Evolutionary conservation across 768 basidiomycete genomes (phyloP).

Genomic region (Melanogaster broomeanus): DNA sequence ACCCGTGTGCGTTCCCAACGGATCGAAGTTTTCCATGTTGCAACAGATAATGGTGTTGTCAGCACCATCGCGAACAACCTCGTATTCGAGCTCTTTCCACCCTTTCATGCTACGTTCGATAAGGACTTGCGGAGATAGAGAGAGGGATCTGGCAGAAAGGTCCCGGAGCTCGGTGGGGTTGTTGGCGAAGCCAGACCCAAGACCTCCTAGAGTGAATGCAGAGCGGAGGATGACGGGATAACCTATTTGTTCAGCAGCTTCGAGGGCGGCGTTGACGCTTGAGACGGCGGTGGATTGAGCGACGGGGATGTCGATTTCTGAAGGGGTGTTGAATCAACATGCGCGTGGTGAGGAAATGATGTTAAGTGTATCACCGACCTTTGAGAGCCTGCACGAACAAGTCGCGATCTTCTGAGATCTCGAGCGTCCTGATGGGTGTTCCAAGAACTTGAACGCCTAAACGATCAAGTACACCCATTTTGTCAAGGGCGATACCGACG

Average conservation of each 20-base stretch:
- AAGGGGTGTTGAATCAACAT: slow-evolving; percentile 4
- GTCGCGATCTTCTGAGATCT: slow-evolving; percentile 96
- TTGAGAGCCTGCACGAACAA: slow-evolving; percentile 96
- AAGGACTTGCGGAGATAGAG: slow-evolving; percentile 91
- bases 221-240: slow-evolving; percentile 97
- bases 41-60: slow-evolving; percentile 99
- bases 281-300: slow-evolving; percentile 97
- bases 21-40: slow-evolving; percentile 99
- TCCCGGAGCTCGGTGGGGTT: slow-evolving; percentile 94
- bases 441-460: slow-evolving; percentile 93
- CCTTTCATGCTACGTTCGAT: slow-evolving; percentile 99
- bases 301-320: slow-evolving; percentile 96
- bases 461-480: slow-evolving; percentile 93
- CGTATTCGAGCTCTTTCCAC: slow-evolving; percentile 99
- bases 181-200: slow-evolving; percentile 97
- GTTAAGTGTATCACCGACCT: slow-evolving; percentile 49
- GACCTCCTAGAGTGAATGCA: slow-evolving; percentile 96
- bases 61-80: slow-evolving; percentile 96
- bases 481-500: slow-evolving; percentile 94
- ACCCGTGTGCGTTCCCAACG: slow-evolving; percentile 97
- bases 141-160: slow-evolving; percentile 87
- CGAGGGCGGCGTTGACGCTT: slow-evolving; percentile 89
- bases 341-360: not conserved
- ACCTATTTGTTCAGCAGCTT: slow-evolving; percentile 88
- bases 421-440: slow-evolving; percentile 91